phyloP scores from a whole-genome alignment of 371 early-diverging fungal species.

The Thermomucor indicae-seudaticae region DNA sequence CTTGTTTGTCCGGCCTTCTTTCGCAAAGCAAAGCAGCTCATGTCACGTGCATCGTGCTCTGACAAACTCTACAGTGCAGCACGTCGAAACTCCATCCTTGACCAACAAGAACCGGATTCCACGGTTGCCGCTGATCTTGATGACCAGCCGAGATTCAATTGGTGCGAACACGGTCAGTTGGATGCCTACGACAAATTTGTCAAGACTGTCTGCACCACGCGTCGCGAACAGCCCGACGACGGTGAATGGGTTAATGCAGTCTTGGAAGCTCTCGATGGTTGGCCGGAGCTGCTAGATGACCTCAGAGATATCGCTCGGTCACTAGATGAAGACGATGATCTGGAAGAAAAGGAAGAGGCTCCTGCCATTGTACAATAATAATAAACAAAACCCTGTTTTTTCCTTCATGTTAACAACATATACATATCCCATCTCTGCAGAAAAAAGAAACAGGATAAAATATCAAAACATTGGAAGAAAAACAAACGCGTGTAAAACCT shows the following conservation, averaged over 20 bases:
- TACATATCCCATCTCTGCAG: no score
- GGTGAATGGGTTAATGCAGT: constrained; percentile 28
- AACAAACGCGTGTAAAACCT: no score
- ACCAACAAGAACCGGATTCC: constrained; percentile 20
- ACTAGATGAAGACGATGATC: neutral
- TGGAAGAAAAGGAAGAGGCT: neutral
- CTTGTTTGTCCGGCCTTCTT: constrained; percentile 32
- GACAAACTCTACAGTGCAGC: constrained; percentile 18
- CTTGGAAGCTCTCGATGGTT: constrained; percentile 27
- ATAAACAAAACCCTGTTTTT: no score
- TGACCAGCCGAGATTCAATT: constrained; percentile 8
- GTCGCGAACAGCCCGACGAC: constrained; percentile 43
- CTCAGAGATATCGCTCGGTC: constrained; percentile 18
- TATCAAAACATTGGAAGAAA: no score
- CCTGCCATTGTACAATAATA: neutral
- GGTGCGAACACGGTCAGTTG: constrained; percentile 2
- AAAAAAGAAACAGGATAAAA: no score
- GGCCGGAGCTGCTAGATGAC: constrained; percentile 36
- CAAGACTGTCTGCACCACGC: constrained; percentile 20
- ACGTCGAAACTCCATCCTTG: constrained; percentile 34
- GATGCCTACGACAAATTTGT: constrained; percentile 16
- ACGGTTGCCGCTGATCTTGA: constrained; percentile 11
- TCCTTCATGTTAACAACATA: no score
- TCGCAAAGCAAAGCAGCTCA: constrained; percentile 25
- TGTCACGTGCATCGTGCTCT: constrained; percentile 26